Evolutionary conservation across 345 rosid genomes (phyloP), one percentile per base, ranked within the genome.

Genomic region (Salix koriyanagi): DNA sequence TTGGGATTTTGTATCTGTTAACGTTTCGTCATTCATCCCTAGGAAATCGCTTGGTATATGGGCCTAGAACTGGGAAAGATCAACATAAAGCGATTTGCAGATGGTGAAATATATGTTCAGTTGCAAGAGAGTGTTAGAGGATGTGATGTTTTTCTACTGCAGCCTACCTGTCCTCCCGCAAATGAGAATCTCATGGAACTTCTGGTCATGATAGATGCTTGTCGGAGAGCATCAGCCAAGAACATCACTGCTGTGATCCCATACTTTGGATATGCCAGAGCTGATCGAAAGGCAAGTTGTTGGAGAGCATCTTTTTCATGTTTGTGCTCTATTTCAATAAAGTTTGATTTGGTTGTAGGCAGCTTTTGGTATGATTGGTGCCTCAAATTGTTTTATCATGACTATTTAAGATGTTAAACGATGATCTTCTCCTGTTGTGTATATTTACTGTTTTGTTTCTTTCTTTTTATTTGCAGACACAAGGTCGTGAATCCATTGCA

Each of bases 171-270:
- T 7, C 99, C 97, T 79, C 94, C 97, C 73, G 97, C 97, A 0
- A 95, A 95, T 81, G 99, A 95, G 84, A 93, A 95, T 83, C 96
- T 95, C 58, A 90, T 91, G 99, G 99, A 95, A 81, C 91, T 95
- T 78, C 86, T 95, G 34, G 79, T 95, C 65, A 95, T 95, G 99
- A 85, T 95, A 54, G 99, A 95, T 85, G 99, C 99, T 75, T 95
- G 97, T 81, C 88, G 97, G 32, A 87, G 97, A 84, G 99, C 97
- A 13, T 95, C 99, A 0, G 99, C 97, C 48, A 93, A 91, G 79
- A 91, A 87, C 56, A 95, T 95, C 46, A 95, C 97, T 3, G 97
- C 97, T 2, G 99, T 95, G 18, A 91, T 95, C 83, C 99, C 99
- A 5, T 95, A 95, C 86, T 95, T 95, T 85, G 99, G 97, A 50